A percentile compares a stretch with the other conserved stretches of the same genome.
phyloP scores from a whole-genome alignment of 768 basidiomycete genomes.

The Nidularia sp. region DNA sequence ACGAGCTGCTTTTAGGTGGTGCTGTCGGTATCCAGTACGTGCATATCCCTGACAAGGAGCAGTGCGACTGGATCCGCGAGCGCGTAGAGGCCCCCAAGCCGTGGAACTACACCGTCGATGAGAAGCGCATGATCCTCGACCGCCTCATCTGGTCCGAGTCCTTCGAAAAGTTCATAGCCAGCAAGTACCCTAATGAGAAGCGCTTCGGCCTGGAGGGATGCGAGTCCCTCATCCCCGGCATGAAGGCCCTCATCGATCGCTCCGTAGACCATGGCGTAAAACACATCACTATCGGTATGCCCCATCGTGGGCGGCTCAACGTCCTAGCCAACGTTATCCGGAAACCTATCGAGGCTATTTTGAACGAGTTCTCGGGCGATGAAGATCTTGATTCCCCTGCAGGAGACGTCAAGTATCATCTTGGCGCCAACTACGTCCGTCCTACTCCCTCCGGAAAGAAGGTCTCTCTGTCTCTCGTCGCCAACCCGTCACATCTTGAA shows the following conservation, averaged over 20 bases:
- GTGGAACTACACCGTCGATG: constrained; percentile 97
- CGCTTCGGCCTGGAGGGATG: constrained; percentile 98
- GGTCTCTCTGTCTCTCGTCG: constrained; percentile 94
- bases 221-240: constrained; percentile 95
- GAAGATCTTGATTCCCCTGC: constrained; percentile 74
- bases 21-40: constrained; percentile 88
- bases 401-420: constrained; percentile 98
- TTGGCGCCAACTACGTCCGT: constrained; percentile 97
- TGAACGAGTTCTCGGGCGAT: constrained; percentile 91
- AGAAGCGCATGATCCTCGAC: constrained; percentile 99
- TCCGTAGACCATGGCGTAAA: constrained; percentile 96
- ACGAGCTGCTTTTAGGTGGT: constrained; percentile 49
- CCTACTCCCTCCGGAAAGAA: constrained; percentile 98
- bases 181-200: constrained; percentile 99
- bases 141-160: constrained; percentile 99
- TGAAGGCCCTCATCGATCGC: constrained; percentile 99
- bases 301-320: constrained; percentile 97
- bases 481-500: constrained; percentile 97
- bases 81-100: constrained; percentile 93
- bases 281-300: constrained; percentile 97
- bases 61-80: constrained; percentile 99
- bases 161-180: constrained; percentile 97
- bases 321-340: constrained; percentile 98
- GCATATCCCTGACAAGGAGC: constrained; percentile 97
- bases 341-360: constrained; percentile 95